These are phyloP conservation scores for Termitomyces titanicus DNA, from an alignment of 768 basidiomycete species.

Conservation along the genomic window DNA sequence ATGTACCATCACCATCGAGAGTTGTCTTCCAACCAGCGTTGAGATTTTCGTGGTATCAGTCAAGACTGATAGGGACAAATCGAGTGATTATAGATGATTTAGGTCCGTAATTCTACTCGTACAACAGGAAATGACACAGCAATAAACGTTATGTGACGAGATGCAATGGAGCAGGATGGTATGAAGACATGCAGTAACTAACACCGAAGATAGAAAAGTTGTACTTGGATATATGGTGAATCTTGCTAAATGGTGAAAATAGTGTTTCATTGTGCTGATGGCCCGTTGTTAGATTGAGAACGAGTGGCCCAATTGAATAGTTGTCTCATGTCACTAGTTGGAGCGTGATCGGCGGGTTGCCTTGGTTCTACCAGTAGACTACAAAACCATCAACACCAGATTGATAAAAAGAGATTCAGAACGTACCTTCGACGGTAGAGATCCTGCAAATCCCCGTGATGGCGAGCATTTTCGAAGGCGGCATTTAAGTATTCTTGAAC, in stretches of 20 bases:
- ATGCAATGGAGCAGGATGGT: conserved; percentile 11
- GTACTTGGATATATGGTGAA: conserved; percentile 14
- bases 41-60: neutral
- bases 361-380: conserved; percentile 84
- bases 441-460: conserved; percentile 81
- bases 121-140: conserved; percentile 18
- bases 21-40: conserved; percentile 2
- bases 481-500: conserved; percentile 76
- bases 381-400: conserved; percentile 6
- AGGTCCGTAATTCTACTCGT: conserved; percentile 13
- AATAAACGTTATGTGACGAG: conserved; percentile 13
- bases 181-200: conserved; percentile 16
- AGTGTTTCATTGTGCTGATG: conserved; percentile 34
- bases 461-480: conserved; percentile 71
- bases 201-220: conserved; percentile 15
- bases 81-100: conserved; percentile 15
- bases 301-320: conserved; percentile 78
- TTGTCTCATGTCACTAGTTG: conserved; percentile 67
- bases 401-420: conserved; percentile 31
- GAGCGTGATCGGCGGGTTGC: conserved; percentile 69
- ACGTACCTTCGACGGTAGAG: conserved; percentile 80
- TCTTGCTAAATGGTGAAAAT: conserved; percentile 36
- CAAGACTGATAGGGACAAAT: neutral
- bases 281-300: conserved; percentile 36
- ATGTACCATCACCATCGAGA: conserved; percentile 30